Conservation (phyloP, 2,329 filamentous ascomycete species). For the Penicillium crustosum region DNA sequence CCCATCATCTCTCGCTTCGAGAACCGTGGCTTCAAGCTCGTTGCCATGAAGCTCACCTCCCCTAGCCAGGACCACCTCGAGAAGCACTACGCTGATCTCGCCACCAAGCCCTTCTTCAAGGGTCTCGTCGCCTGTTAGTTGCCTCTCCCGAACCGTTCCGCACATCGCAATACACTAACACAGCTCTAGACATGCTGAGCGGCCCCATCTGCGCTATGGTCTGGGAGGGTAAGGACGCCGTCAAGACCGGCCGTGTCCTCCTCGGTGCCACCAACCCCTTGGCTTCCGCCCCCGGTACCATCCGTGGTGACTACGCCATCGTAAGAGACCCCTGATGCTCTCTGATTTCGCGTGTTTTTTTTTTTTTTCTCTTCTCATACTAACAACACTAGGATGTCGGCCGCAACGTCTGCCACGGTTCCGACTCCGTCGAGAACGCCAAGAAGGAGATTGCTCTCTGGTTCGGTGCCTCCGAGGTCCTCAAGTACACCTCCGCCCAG, state of each 20-base stretch:
- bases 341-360: not conserved
- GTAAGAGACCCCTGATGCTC: constrained; percentile 40
- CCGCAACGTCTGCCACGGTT: constrained; percentile 99
- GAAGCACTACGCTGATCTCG: constrained; percentile 94
- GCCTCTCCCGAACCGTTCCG: constrained; percentile 3
- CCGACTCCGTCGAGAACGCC: constrained; percentile 96
- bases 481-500: constrained; percentile 79
- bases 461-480: constrained; percentile 87
- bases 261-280: constrained; percentile 99
- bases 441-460: constrained; percentile 99
- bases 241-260: constrained; percentile 95
- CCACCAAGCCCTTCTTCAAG: constrained; percentile 93
- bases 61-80: constrained; percentile 94
- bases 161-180: constrained; percentile 18
- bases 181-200: constrained; percentile 78
- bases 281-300: constrained; percentile 91
- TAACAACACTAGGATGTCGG: constrained; percentile 64
- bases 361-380: not conserved
- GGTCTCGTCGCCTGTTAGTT: constrained; percentile 85
- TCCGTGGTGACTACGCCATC: constrained; percentile 90
- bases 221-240: constrained; percentile 97
- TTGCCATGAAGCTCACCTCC: constrained; percentile 90
- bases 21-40: constrained; percentile 98
- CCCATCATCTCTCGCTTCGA: constrained; percentile 98
- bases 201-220: constrained; percentile 99